These are phyloP conservation scores for Smittium mucronatum DNA, from an alignment of 371 early-diverging fungal species.

Conservation along the genomic window DNA sequence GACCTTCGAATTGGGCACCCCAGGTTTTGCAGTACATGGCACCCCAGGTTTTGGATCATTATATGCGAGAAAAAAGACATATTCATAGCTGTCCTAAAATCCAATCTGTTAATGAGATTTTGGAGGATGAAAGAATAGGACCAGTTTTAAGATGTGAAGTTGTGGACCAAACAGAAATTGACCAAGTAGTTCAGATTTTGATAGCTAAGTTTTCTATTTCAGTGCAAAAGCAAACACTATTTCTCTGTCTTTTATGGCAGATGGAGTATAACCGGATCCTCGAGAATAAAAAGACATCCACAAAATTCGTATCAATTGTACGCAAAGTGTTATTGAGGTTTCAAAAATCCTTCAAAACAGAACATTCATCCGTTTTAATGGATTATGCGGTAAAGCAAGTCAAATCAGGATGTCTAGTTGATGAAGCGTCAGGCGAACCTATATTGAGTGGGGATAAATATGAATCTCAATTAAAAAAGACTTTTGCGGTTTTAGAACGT, in stretches of 20 bases:
- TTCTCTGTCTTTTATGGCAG: conserved; percentile 52
- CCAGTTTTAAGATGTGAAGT: not conserved
- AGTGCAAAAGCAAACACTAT: conserved; percentile 43
- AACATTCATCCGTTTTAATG: conserved; percentile 47
- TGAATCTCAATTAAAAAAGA: not conserved
- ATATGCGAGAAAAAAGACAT: conserved; percentile 13
- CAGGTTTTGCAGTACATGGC: conserved; percentile 29
- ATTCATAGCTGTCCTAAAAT: conserved; percentile 5
- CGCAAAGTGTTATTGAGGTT: conserved; percentile 52
- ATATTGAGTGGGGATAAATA: not conserved
- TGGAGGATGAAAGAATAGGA: not conserved
- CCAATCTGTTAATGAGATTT: not conserved
- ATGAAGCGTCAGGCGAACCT: not conserved
- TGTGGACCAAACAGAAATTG: conserved; percentile 11
- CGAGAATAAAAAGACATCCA: not conserved
- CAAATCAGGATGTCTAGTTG: not conserved
- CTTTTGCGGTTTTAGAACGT: conserved; percentile 37
- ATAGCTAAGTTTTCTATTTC: conserved; percentile 38
- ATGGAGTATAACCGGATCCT: conserved; percentile 33
- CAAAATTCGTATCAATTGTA: conserved; percentile 30
- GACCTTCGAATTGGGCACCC: conserved; percentile 26
- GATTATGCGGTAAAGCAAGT: conserved; percentile 39
- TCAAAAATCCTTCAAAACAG: conserved; percentile 52
- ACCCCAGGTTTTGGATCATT: conserved; percentile 25
- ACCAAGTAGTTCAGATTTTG: conserved; percentile 29